Evolutionary conservation across 2,329 filamentous ascomycete species (phyloP).

Genomic region (Aureobasidium subglaciale): DNA sequence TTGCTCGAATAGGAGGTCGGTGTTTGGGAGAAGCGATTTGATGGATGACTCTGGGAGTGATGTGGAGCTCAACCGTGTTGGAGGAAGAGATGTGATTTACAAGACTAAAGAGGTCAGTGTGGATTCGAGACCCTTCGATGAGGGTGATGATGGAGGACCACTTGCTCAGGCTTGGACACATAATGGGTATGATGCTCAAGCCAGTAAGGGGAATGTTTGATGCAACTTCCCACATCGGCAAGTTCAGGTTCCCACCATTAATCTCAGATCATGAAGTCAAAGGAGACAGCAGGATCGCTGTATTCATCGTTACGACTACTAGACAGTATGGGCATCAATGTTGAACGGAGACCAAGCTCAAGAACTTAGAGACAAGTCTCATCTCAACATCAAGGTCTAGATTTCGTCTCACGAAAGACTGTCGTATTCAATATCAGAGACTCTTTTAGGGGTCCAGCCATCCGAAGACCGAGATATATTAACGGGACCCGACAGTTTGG

Average conservation of each 20-base stretch:
- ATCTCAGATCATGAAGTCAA: no score
- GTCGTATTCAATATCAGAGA: neutral
- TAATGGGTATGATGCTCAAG: neutral
- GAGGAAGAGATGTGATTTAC: neutral
- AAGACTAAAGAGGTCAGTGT: conserved; percentile 8
- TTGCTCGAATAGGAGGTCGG: neutral
- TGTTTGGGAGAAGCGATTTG: neutral
- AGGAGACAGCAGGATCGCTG: no score
- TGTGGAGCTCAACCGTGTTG: neutral
- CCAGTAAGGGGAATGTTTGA: neutral
- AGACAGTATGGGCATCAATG: no score
- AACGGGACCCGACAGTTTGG: neutral
- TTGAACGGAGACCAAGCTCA: no score
- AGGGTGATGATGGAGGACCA: neutral
- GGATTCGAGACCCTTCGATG: neutral
- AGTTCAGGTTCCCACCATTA: no score
- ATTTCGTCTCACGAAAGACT: neutral
- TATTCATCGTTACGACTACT: no score
- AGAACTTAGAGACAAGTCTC: neutral
- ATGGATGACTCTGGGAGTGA: neutral
- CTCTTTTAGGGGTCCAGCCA: neutral
- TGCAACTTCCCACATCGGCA: neutral
- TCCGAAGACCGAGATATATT: neutral
- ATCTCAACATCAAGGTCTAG: neutral
- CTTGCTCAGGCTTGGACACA: neutral